Percentiles rank a stretch among this genome's conserved stretches.
These are phyloP conservation scores for Alternaria ventricosa DNA, from an alignment of 2,329 filamentous ascomycete species.

Conservation along the genomic window DNA sequence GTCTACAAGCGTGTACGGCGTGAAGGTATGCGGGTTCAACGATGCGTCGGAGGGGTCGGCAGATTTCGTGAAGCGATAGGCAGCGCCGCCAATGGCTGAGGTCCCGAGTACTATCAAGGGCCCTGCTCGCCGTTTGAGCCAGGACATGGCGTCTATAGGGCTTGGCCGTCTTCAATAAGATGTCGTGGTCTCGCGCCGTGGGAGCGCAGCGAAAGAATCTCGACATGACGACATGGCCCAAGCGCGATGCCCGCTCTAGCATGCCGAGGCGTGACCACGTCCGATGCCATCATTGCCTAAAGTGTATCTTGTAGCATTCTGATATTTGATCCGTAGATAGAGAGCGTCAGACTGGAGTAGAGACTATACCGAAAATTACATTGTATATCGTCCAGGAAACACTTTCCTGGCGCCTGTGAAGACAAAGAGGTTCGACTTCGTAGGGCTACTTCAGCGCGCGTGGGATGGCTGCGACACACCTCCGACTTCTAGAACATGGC, in stretches of 20 bases:
- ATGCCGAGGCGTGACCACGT: conserved; percentile 5
- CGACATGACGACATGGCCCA: conserved; percentile 14
- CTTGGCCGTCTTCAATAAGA: neutral
- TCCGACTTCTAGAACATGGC: conserved; percentile 1
- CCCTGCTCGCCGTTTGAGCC: conserved; percentile 36
- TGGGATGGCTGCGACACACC: neutral
- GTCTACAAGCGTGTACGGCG: conserved; percentile 68
- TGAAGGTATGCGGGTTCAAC: conserved; percentile 67
- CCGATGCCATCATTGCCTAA: neutral
- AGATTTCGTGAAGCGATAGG: conserved; percentile 39
- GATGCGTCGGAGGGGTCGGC: conserved; percentile 34
- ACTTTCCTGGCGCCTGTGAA: neutral
- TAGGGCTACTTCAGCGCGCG: neutral
- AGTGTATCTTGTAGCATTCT: neutral
- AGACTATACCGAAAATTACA: neutral
- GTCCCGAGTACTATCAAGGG: conserved; percentile 42
- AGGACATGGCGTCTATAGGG: conserved; percentile 30
- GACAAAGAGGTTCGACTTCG: neutral
- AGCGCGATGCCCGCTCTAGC: conserved; percentile 9
- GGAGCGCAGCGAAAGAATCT: conserved; percentile 1
- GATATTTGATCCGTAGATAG: neutral
- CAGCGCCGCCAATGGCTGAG: conserved; percentile 43
- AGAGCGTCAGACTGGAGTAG: neutral
- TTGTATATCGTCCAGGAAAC: neutral
- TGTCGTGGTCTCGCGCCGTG: neutral